Base-by-base conservation (phyloP, 1,139 yeast species). In the Petasospora fabianii region DNA sequence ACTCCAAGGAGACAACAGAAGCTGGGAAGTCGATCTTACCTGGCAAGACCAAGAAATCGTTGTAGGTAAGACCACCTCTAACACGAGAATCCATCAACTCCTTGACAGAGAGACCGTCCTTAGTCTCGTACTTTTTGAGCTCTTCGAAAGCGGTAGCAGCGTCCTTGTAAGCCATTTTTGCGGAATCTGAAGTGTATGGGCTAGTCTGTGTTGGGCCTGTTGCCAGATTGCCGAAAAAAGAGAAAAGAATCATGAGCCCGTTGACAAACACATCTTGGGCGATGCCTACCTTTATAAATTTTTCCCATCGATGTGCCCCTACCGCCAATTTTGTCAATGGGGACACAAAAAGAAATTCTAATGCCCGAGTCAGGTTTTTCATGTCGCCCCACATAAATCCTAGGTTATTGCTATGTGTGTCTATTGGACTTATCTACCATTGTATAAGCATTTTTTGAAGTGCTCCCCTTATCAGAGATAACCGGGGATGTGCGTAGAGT, bases 21-120 rank as follows among this genome's bases (percentile, higher is more conserved):
- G 97, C 77, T 49, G 96, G 86, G 71, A 88, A 90, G 59, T 80
- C 80, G 59, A 92, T 86, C 70, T 87, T 85, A 50, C 97, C 97
- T 51, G 99, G 99, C 60, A 92, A 77, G 54, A 92, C 77, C 65
- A 92, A 77, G 65, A 92, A 86, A 69, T 92, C 99, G 61, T 92
- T 94, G 73, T 94, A 92, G 50, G 99, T 92, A 61, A 92, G 78
- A 44, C 99, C 99, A 64, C 98, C 98, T 67, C 94, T 83, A 56
- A 71, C 67, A 54, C 78, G 70, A 38, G 97, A 87, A 70, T 92
- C 96, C 83, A 94, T 85, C 67, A 92, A 78, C 54, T 85, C 76
- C 46, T 77, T 71, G 58, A 85, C 84, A 51, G 86, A 82, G 54
- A 92, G 76, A 49, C 98, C 99, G 65, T 92, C 98, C 61, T 75